phyloP scores from a whole-genome alignment of 2,329 filamentous ascomycete genomes.

The Botrytis cinerea region DNA sequence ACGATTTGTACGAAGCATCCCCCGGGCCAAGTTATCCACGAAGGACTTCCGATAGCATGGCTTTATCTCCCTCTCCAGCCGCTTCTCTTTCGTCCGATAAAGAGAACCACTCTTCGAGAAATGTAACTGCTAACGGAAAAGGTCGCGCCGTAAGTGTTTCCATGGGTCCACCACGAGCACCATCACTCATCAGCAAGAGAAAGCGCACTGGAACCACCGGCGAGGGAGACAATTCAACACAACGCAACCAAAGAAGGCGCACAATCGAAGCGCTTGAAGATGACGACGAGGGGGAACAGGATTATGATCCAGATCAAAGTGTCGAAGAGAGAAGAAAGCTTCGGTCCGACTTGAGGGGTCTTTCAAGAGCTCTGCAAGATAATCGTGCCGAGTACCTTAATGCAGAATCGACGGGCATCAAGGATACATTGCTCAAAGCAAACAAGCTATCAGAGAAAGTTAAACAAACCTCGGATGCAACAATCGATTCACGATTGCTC shows the following conservation, averaged over 20 bases:
- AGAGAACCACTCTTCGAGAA: conserved; percentile 46
- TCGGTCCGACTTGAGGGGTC: conserved; percentile 67
- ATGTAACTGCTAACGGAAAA: conserved; percentile 47
- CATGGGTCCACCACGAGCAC: conserved; percentile 42
- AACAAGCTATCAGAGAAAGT: conserved; percentile 68
- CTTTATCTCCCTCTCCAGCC: conserved; percentile 38
- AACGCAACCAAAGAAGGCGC: conserved; percentile 35
- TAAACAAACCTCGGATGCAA: conserved; percentile 87
- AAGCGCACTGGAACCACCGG: conserved; percentile 33
- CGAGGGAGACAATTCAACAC: conserved; percentile 28
- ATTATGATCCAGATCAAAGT: conserved; percentile 83
- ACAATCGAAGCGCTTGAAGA: conserved; percentile 41
- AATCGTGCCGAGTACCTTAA: conserved; percentile 71
- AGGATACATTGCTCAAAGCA: conserved; percentile 64
- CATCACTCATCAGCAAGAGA: conserved; percentile 31
- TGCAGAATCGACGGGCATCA: conserved; percentile 63
- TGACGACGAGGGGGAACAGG: conserved; percentile 44
- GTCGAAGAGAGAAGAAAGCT: conserved; percentile 70
- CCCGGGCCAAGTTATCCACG: conserved; percentile 33
- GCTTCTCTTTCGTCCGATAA: conserved; percentile 49
- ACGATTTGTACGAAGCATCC: conserved; percentile 40
- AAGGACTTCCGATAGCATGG: conserved; percentile 33
- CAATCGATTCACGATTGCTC: conserved; percentile 83
- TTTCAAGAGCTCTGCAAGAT: conserved; percentile 62
- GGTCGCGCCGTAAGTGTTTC: conserved; percentile 36